phyloP scores from a whole-genome alignment of 2,329 filamentous ascomycete genomes.

The Arthrobotrys iridis region DNA sequence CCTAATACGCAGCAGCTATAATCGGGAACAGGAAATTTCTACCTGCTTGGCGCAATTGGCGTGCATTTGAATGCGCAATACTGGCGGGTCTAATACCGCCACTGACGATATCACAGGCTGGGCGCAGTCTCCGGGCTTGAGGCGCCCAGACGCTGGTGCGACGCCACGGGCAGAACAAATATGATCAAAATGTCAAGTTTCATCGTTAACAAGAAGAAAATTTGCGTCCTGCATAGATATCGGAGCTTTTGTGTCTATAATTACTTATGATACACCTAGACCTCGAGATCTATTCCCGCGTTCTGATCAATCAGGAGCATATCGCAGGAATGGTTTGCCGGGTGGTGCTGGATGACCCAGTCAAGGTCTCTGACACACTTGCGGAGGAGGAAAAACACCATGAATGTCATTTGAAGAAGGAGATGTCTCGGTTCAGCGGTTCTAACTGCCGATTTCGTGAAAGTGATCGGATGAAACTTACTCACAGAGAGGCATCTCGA shows the following conservation, averaged over 20 bases:
- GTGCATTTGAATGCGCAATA: not conserved
- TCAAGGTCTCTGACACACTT: not conserved
- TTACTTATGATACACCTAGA: slow-evolving; percentile 1
- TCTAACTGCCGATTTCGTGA: not conserved
- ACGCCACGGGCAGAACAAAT: slow-evolving; percentile 3
- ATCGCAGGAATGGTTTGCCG: not conserved
- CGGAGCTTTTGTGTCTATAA: no score
- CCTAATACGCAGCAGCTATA: not conserved
- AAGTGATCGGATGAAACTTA: not conserved
- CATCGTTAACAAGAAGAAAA: not conserved
- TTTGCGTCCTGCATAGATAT: not conserved
- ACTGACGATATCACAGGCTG: not conserved
- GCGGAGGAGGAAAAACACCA: not conserved
- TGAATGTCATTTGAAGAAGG: not conserved
- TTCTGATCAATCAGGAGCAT: not conserved
- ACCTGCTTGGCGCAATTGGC: not conserved
- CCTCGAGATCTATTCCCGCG: slow-evolving; percentile 7
- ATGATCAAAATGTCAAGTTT: not conserved
- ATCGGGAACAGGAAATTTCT: not conserved
- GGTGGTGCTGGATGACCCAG: not conserved
- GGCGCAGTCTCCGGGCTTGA: not conserved
- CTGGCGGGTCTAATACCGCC: not conserved
- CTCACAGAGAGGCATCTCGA: slow-evolving; percentile 1
- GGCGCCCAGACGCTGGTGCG: slow-evolving; percentile 4
- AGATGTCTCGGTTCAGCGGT: not conserved